Percentiles rank a stretch among this genome's conserved stretches.
Evolutionary conservation across 2,329 filamentous ascomycete species (phyloP).

Genomic region (Pseudocercospora pini-densiflorae): DNA sequence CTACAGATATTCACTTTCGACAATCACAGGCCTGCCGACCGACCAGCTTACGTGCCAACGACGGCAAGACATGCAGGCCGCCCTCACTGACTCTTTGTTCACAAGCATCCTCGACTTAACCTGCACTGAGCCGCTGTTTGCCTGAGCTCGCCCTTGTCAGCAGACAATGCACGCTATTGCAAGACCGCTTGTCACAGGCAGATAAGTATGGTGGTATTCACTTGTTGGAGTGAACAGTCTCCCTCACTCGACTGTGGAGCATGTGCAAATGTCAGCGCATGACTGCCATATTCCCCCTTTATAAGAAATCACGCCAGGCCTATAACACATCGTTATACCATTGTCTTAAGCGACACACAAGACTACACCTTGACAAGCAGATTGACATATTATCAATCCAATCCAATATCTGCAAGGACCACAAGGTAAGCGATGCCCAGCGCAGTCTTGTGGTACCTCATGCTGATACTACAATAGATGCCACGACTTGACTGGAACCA

Average conservation of each 20-base stretch:
- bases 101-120: not conserved
- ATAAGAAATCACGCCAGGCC: not conserved
- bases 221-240: not conserved
- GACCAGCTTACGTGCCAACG: not conserved
- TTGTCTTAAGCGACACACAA: not conserved
- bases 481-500: not conserved
- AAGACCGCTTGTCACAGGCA: not conserved
- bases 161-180: not conserved
- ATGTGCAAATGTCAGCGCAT: not conserved
- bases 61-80: not conserved
- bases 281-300: not conserved
- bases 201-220: constrained; percentile 1
- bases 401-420: not conserved
- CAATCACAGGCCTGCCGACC: not conserved
- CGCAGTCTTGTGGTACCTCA: not conserved
- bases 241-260: not conserved
- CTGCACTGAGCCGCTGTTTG: not conserved
- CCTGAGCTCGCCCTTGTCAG: not conserved
- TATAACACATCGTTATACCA: not conserved
- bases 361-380: not conserved
- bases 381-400: not conserved
- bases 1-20: not conserved
- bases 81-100: not conserved
- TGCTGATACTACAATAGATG: not conserved
- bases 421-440: not conserved